Evolutionary conservation across 768 basidiomycete genomes (phyloP).

Genomic region (Xerocomellus chrysenteron): DNA sequence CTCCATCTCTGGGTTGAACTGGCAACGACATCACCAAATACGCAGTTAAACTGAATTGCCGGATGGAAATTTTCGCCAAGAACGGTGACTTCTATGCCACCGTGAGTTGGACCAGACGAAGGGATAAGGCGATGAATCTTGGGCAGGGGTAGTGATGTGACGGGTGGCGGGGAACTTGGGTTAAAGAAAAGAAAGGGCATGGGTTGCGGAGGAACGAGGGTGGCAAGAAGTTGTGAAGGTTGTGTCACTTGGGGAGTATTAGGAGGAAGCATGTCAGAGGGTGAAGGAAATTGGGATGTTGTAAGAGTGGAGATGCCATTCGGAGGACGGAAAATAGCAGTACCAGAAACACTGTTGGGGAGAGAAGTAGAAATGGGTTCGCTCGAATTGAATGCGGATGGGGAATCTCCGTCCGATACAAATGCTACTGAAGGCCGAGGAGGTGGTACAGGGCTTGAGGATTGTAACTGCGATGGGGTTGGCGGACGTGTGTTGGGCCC

Average conservation of each 20-base stretch:
- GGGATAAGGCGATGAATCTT: constrained; percentile 86
- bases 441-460: constrained; percentile 13
- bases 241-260: constrained; percentile 16
- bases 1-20: constrained; percentile 90
- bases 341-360: constrained; percentile 1
- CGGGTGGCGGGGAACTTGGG: constrained; percentile 45
- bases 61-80: constrained; percentile 89
- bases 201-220: constrained; percentile 36
- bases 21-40: constrained; percentile 83
- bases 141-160: constrained; percentile 54
- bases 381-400: constrained; percentile 3
- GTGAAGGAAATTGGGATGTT: constrained; percentile 16
- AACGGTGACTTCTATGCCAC: constrained; percentile 93
- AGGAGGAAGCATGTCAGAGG: constrained; percentile 21
- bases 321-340: constrained; percentile 16
- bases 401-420: constrained; percentile 4
- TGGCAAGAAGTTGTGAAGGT: constrained; percentile 17
- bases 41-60: constrained; percentile 64
- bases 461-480: constrained; percentile 26
- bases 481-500: constrained; percentile 31
- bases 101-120: constrained; percentile 79
- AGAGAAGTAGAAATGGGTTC: constrained; percentile 11
- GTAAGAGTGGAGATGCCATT: constrained; percentile 14
- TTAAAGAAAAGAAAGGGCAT: constrained; percentile 66
- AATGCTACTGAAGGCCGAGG: constrained; percentile 7